Evolutionary conservation across 371 early-diverging fungal species (phyloP), one percentile per base, ranked within the genome.

Genomic region (Saksenaea vasiformis): DNA sequence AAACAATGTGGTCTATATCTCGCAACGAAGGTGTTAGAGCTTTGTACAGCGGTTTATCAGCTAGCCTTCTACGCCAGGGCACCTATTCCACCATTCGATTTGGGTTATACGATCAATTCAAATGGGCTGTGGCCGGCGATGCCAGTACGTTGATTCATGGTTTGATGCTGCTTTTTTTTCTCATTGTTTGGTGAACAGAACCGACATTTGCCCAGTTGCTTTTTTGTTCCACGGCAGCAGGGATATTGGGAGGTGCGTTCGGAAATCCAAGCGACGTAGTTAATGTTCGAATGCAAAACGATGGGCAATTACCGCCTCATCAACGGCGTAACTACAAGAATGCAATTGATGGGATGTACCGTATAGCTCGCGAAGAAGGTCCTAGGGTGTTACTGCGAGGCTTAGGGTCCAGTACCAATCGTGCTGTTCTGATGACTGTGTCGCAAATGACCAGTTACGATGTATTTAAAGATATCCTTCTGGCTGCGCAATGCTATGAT

Each of bases 261-360:
- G 91, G 90, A 1, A 87, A 90, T 56, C 92, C 92, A 1, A 89
- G 88, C 14, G 93, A 93, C 69, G 84, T 91, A 7, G 88, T 87
- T 11, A 90, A 91, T 61, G 86, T 91, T 54, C 76, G 90, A 5
- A 82, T 90, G 88, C 91, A 91, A 65, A 87, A 87, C 72, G 90
- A 90, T 72, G 90, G 91, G 0, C 76, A 87, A 54, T 68, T 91
- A 53, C 90, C 90, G 0, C 66, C 70, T 14, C 78, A 70, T 28
- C 68, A 83, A 60, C 80, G 88, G 27, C 72, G 90, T 26, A 85
- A 87, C 66, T 90, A 91, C 59, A 76, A 77, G 59, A 82, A 88
- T 75, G 91, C 85, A 9, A 67, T 91, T 31, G 88, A 91, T 62
- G 90, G 87, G 0, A 66, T 91, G 51, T 28, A 82, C 38, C 74